Evolutionary conservation across 805 yeast genomes (phyloP), one percentile per base, ranked within the genome.

Genomic region (Saccharomyces paradoxus): DNA sequence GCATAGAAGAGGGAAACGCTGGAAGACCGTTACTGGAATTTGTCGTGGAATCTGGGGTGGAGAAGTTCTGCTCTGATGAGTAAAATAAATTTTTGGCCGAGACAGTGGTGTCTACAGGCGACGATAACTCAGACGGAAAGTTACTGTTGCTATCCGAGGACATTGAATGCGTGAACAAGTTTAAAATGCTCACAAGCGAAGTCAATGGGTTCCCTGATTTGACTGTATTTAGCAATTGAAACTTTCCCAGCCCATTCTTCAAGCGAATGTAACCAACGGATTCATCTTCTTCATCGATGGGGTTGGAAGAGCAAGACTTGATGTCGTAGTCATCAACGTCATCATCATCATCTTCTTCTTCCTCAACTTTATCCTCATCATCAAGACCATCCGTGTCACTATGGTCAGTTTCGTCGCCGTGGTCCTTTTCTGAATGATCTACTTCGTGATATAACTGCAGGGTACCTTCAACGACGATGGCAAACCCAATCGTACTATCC

Each of bases 401-500:
- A 17, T 29, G n/a, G n/a, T 48, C 44, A 13, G 63, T 64, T 14
- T 28, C 50, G 12, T 51, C 29, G 12, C 41, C 50, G n/a, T 37
- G 50, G 32, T 57, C 65, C 37, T 62, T 64, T 37, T 76, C 74
- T 17, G 44, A 37, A 37, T 17, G 44, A 21, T 37, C 44, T 2
- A 84, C 71, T 57, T 80, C 81, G 49, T 84, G 82, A 65, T 80
- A 89, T 0, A 94, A 87, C 64, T 88, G 90, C 50, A 92, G 81
- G 12, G 83, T 79, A 1, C 99, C 99, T 61, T 91, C 97, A 0
- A 91, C 96, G 24, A 92, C 96, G 48, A 94, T 87, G 41, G 94
- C 83, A 63, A 94, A 91, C 1, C 98, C 98, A 6, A 86, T 74
- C 5, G 83, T 79, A 51, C 86, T 88, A 57, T 87, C 89, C 44